Base-by-base conservation (phyloP, 192 early-diverging fungal genomes). In the Backusella parvicylindrica region DNA sequence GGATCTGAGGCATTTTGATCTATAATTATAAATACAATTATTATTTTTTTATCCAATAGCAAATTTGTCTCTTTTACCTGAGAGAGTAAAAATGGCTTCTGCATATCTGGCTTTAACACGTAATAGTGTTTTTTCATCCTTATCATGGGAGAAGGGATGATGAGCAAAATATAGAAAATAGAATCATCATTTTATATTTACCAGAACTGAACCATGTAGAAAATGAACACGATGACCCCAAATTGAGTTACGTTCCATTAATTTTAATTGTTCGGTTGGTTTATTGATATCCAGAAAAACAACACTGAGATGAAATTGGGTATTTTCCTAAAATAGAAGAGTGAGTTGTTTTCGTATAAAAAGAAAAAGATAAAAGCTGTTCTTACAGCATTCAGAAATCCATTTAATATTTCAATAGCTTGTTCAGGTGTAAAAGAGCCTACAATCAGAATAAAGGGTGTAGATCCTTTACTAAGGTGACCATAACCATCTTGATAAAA, bases 1-100 rank as follows among this genome's bases (percentile, higher is more conserved):
- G 82, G 71, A 67, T 87, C 84, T 9, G 80, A 38, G 11, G 85
- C 82, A 50, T 77, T 73, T 26, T 85, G 79, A 77, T 90, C 88
- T 80, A 26, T 23, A 3, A 37, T 32, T 13, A 15, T 13, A 64
- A 30, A 32, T 15, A 30, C 13, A 64, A 30, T 64, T 31, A 64
- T 41, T 0, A 16, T 38, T 30, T 1, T 8, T 7, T n/a, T 30
- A 28, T 64, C 65, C 30, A 15, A 66, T 70, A 3, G 70, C 18
- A 47, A 40, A 18, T 16, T 64, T 33, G 13, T 21, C 33, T 35
- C 53, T 23, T 3, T 56, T 76, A 80, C 84, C 81, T 60, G 84
- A 78, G 32, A 86, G 75, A 47, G 81, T 77, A 71, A 86, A 86
- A 30, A 86, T 80, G 5, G 75, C 84, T 37, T 77, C 68, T 31